Percentiles rank a stretch among this genome's conserved stretches.
These are phyloP conservation scores for Gremmenia infestans DNA, from an alignment of 2,329 filamentous ascomycete species.

Conservation along the genomic window DNA sequence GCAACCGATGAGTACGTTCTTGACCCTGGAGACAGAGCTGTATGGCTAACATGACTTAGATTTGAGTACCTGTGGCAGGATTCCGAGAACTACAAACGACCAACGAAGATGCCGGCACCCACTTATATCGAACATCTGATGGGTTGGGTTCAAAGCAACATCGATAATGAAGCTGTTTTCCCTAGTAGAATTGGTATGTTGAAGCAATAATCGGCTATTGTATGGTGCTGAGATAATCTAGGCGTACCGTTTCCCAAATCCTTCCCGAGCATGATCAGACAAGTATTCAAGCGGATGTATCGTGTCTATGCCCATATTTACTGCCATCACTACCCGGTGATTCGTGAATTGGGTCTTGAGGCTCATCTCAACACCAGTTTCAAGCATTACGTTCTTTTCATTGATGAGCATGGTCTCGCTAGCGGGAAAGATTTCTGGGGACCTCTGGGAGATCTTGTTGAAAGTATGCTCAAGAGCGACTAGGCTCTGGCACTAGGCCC, in stretches of 20 bases:
- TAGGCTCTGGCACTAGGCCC: conserved; percentile 11
- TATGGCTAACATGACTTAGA: conserved; percentile 39
- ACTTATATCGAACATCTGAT: conserved; percentile 98
- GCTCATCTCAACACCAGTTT: conserved; percentile 98
- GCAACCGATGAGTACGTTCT: conserved; percentile 86
- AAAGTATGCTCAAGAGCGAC: conserved; percentile 95
- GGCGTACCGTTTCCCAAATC: conserved; percentile 93
- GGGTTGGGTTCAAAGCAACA: conserved; percentile 91
- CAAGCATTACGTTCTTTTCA: conserved; percentile 98
- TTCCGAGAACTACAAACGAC: conserved; percentile 85
- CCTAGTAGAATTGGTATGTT: conserved; percentile 82
- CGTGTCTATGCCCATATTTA: conserved; percentile 99
- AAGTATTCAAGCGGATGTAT: conserved; percentile 99
- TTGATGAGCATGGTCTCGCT: conserved; percentile 90
- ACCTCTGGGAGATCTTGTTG: conserved; percentile 88
- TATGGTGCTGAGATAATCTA: conserved; percentile 27
- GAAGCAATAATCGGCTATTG: conserved; percentile 17
- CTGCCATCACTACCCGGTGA: conserved; percentile 98
- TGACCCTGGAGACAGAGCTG: not conserved
- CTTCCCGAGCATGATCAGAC: conserved; percentile 81
- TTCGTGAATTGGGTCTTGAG: conserved; percentile 90
- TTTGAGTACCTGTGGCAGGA: conserved; percentile 99
- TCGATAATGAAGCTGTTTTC: conserved; percentile 92
- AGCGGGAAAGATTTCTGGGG: conserved; percentile 98
- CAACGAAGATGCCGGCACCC: conserved; percentile 96